A percentile compares a stretch with the other conserved stretches of the same genome.
Conservation (phyloP, 768 basidiomycete genomes). For the Pleurotus sapidus region DNA sequence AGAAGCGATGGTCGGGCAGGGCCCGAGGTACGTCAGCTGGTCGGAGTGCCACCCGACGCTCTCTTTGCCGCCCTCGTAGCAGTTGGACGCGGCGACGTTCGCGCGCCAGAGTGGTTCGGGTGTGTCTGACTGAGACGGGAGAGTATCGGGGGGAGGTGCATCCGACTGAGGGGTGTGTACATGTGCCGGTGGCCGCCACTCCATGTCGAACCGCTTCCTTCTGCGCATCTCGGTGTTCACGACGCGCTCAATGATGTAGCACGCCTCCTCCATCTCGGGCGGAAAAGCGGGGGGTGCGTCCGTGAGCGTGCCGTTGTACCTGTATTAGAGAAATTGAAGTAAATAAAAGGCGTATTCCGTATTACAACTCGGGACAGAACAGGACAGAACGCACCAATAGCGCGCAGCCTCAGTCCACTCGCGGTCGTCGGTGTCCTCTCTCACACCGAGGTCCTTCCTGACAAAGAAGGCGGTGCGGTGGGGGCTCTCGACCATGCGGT, state of each 20-base stretch:
- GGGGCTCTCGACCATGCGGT: slow-evolving; percentile 78
- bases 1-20: slow-evolving; percentile 84
- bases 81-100: slow-evolving; percentile 84
- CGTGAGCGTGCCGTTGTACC: slow-evolving; percentile 77
- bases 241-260: slow-evolving; percentile 60
- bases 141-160: too few species aligned
- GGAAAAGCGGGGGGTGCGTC: slow-evolving; percentile 58
- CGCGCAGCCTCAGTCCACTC: slow-evolving; percentile 70
- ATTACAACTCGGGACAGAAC: not conserved
- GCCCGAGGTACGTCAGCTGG: slow-evolving; percentile 77
- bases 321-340: slow-evolving; percentile 21
- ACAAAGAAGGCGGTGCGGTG: slow-evolving; percentile 81
- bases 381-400: slow-evolving; percentile 51
- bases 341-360: not conserved
- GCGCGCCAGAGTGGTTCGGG: slow-evolving; percentile 55
- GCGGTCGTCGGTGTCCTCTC: slow-evolving; percentile 3
- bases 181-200: slow-evolving; percentile 61
- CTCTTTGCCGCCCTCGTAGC: slow-evolving; percentile 80
- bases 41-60: slow-evolving; percentile 83
- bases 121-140: too few species aligned
- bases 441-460: slow-evolving; percentile 43
- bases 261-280: slow-evolving; percentile 75
- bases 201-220: slow-evolving; percentile 57
- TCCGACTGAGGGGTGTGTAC: too few species aligned
- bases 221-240: slow-evolving; percentile 71